These are phyloP conservation scores for Chlorella sp. DNA, from an alignment of 139 green algal genomes.

Conservation along the genomic window DNA sequence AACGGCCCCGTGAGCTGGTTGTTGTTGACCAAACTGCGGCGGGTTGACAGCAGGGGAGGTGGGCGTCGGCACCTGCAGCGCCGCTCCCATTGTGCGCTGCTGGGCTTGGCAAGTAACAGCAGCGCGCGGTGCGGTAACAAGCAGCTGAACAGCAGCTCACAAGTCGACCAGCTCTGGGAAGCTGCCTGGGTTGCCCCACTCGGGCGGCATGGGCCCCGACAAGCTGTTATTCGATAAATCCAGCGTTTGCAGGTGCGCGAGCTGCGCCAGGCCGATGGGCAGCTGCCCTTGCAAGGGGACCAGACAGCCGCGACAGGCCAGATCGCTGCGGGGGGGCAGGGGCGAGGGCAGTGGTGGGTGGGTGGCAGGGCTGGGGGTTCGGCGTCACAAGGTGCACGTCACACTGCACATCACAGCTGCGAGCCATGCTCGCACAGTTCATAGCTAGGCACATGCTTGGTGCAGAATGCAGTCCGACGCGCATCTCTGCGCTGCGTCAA, in stretches of 20 bases:
- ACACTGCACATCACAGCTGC: no score
- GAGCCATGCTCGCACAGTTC: no score
- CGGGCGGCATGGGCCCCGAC: not conserved
- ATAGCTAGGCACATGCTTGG: no score
- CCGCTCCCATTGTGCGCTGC: no score
- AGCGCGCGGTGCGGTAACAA: no score
- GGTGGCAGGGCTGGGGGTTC: not conserved
- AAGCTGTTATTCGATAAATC: not conserved
- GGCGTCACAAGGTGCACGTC: not conserved
- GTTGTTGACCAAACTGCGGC: slow-evolving; percentile 21
- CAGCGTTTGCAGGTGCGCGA: slow-evolving; percentile 13
- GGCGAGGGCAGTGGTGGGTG: no score
- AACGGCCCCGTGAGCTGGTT: slow-evolving; percentile 26
- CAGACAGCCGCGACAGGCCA: slow-evolving; percentile 1
- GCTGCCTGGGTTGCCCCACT: slow-evolving; percentile 11
- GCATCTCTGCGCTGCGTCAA: no score
- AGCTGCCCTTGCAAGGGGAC: slow-evolving; percentile 6
- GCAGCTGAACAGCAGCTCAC: no score
- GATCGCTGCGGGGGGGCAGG: slow-evolving; percentile 1
- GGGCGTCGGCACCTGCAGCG: not conserved
- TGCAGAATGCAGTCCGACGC: no score
- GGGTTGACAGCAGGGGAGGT: not conserved
- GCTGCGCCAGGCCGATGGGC: not conserved
- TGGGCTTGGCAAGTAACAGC: no score
- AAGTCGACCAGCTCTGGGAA: slow-evolving; percentile 22